Conservation (phyloP, 2,329 filamentous ascomycete species). For the Aspergillus udagawae region DNA sequence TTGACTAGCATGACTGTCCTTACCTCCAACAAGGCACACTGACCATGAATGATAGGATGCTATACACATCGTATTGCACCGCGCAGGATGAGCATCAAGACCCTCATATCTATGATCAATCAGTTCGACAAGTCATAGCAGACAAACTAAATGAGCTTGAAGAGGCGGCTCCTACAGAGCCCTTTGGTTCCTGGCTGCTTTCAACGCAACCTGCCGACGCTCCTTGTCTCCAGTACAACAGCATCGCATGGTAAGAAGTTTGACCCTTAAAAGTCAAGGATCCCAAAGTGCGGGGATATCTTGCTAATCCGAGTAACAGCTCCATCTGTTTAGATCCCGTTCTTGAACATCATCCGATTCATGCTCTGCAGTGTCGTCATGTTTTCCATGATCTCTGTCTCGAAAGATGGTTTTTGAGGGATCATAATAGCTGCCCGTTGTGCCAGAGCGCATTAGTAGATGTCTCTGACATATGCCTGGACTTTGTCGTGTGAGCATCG, state of each 20-base stretch:
- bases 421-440: background rate
- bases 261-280: no score
- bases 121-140: background rate
- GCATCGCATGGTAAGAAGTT: background rate
- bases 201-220: background rate
- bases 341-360: background rate
- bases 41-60: background rate
- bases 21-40: background rate
- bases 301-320: background rate
- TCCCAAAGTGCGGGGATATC: background rate
- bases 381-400: background rate
- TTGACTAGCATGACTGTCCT: background rate
- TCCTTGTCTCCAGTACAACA: background rate
- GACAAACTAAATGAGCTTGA: background rate
- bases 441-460: background rate
- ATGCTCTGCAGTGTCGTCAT: background rate
- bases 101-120: background rate
- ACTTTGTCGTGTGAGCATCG: background rate
- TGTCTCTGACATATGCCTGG: background rate
- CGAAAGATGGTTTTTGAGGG: background rate
- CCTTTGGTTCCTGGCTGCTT: background rate
- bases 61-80: background rate
- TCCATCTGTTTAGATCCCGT: background rate
- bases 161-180: background rate
- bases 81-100: background rate